Base-by-base conservation (phyloP, 306 rosid genomes). In the Trifolium subterraneum region DNA sequence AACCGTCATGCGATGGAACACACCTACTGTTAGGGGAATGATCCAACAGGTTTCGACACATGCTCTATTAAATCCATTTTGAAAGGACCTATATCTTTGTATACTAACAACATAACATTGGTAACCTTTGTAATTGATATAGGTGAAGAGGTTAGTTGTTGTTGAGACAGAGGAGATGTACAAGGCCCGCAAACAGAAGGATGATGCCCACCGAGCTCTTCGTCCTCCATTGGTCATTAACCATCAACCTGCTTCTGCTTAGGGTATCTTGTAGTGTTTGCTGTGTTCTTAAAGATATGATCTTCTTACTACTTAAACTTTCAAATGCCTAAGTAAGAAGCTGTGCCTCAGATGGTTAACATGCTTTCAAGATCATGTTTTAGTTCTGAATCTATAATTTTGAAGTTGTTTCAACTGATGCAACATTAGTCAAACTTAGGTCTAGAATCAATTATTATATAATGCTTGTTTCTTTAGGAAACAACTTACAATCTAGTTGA, bases 1-100 rank as follows among this genome's bases (percentile, higher is more conserved):
- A 79, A 93, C 98, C 78, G 96, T 91, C 64, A 93, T 91, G 97
- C 88, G 93, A 67, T 89, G 92, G 93, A 93, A 90, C 81, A 91
- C 96, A 0, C 97, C 98, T 60, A 89, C 97, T 9, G 90, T 89
- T 47, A 76, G 98, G 83, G 98, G 98, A 83, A 91, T 91, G 97
- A 70, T 91, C 54, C 98, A 89, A 70, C 98, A 93, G 97, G 96
- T 93, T 79, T 71, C 47, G 31, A 16, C 63, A 35, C 67, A 19
- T 60, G 58, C 39, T 63, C 54, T 48, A 16, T 6, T 8, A 54
- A n/a, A 36, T 66, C 38, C 54, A 56, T 79, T 62, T 54, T 60
- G 41, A 72, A 51, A 61, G 59, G 27, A 16, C 44, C 68, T 44
- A 20, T 76, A 10, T 64, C 39, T 3, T 1, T 74, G 2, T 42